Conservation (phyloP, 2,329 filamentous ascomycete species). For the Leptodontidium sp. region DNA sequence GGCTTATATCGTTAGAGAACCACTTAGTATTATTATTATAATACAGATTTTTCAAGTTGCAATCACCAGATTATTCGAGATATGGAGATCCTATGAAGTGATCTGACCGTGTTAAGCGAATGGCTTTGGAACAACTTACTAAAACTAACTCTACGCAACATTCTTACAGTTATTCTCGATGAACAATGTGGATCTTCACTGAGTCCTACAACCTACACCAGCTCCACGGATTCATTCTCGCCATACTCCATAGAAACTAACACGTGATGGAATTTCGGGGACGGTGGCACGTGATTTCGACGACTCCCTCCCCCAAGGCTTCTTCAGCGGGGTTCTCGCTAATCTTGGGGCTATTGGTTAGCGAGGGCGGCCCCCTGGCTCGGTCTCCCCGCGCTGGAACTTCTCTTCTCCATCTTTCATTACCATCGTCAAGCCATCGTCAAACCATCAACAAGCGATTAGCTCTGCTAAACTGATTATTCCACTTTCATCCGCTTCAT, state of each 20-base stretch:
- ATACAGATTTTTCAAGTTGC: background rate
- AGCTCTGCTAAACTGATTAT: background rate
- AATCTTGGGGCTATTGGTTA: constrained; percentile 1
- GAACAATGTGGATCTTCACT: background rate
- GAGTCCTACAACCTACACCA: background rate
- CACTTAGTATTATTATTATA: background rate
- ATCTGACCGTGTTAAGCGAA: background rate
- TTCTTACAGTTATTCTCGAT: background rate
- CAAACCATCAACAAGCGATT: too few species aligned
- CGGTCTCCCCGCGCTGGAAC: background rate
- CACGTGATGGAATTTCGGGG: background rate
- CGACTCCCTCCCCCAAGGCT: background rate
- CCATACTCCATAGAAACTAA: too few species aligned
- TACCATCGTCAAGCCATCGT: background rate
- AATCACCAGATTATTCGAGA: too few species aligned
- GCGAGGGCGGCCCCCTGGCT: background rate
- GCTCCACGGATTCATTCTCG: background rate
- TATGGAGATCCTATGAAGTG: background rate
- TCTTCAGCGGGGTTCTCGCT: background rate
- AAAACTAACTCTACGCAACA: background rate
- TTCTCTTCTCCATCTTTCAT: background rate
- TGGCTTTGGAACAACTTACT: background rate
- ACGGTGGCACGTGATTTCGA: background rate
- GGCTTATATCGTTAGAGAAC: background rate
- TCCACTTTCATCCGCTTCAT: background rate